phyloP scores from a whole-genome alignment of 345 rosid species.

The Linum tenue region DNA sequence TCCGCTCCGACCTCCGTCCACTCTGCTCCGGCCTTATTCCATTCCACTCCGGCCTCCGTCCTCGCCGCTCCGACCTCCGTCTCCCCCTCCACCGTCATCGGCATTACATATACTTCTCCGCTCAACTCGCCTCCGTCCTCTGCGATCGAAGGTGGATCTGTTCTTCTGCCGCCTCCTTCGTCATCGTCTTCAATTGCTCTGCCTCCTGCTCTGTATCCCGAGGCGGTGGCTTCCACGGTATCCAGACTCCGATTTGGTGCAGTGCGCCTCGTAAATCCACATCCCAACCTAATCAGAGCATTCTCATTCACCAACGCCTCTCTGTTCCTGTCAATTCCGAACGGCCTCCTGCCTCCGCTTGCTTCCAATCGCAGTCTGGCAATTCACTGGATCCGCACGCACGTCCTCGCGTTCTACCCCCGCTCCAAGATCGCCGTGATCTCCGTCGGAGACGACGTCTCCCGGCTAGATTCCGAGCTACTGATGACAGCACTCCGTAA shows the following conservation, averaged over 20 bases:
- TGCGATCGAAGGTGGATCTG: no score
- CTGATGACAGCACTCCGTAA: slow-evolving; percentile 66
- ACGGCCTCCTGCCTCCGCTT: slow-evolving; percentile 47
- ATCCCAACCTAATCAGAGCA: slow-evolving; percentile 50
- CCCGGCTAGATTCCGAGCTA: slow-evolving; percentile 32
- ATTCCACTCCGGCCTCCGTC: no score
- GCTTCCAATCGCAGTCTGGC: slow-evolving; percentile 76
- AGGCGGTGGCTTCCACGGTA: no score
- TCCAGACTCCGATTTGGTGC: slow-evolving; percentile 47
- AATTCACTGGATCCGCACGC: slow-evolving; percentile 55
- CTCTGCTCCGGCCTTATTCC: no score
- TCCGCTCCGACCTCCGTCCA: no score
- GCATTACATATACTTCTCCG: slow-evolving; percentile 11
- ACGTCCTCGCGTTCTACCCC: slow-evolving; percentile 75
- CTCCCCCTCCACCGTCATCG: slow-evolving; percentile 25
- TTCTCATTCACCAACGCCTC: slow-evolving; percentile 74
- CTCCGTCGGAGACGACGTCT: slow-evolving; percentile 66
- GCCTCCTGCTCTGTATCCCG: no score
- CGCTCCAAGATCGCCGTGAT: slow-evolving; percentile 63
- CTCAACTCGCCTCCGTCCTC: slow-evolving; percentile 30
- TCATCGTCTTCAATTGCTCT: no score
- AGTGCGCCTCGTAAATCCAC: slow-evolving; percentile 53
- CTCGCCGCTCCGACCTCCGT: no score
- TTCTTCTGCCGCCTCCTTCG: no score
- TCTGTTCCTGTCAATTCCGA: slow-evolving; percentile 74